Evolutionary conservation across 2,329 filamentous ascomycete genomes (phyloP).

Genomic region (Chaetomium olivaceum): DNA sequence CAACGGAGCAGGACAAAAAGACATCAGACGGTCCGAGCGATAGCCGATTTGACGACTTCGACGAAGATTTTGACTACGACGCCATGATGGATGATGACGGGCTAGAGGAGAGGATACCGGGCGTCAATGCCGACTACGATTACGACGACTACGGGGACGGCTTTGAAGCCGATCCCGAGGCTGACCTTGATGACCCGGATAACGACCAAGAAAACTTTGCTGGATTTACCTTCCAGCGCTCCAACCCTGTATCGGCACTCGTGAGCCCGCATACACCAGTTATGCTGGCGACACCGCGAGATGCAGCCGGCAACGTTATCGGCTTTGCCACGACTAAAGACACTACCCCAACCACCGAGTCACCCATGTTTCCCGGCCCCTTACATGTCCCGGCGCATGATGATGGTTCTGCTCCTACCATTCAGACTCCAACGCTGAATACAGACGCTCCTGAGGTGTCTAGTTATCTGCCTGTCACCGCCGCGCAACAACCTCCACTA

Average conservation of each 20-base stretch:
- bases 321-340: conserved; percentile 58
- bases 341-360: conserved; percentile 34
- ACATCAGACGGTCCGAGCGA: conserved; percentile 41
- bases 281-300: conserved; percentile 55
- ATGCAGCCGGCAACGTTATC: conserved; percentile 56
- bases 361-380: conserved; percentile 25
- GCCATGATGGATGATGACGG: conserved; percentile 66
- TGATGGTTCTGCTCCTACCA: conserved; percentile 44
- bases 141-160: conserved; percentile 35
- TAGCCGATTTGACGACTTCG: conserved; percentile 60
- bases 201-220: conserved; percentile 63
- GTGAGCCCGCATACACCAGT: conserved; percentile 52
- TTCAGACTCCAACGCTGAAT: conserved; percentile 34
- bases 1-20: conserved; percentile 65
- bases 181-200: conserved; percentile 46
- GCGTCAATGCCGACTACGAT: conserved; percentile 46
- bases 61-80: conserved; percentile 64
- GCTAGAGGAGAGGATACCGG: conserved; percentile 67
- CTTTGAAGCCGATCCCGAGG: conserved; percentile 32
- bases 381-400: conserved; percentile 24
- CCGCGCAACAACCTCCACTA: not conserved
- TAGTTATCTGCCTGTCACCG: conserved; percentile 24
- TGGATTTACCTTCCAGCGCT: conserved; percentile 59
- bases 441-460: not conserved
- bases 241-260: conserved; percentile 52